Evolutionary conservation across 2,329 filamentous ascomycete species (phyloP).

Genomic region (Paecilomyces fulvus): DNA sequence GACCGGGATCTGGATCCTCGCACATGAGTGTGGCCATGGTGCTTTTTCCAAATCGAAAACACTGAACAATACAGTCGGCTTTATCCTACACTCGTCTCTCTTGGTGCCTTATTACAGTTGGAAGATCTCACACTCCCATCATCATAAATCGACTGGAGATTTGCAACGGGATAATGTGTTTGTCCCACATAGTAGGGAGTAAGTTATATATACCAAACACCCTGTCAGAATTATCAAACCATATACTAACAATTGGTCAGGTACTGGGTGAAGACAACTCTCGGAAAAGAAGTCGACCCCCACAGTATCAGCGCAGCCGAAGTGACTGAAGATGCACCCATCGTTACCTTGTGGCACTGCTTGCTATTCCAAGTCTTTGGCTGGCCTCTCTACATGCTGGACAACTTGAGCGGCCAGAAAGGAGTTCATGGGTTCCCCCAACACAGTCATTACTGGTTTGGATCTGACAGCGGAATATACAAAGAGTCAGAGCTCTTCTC

Average conservation of each 20-base stretch:
- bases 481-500: constrained; percentile 47
- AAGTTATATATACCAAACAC: not conserved
- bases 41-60: constrained; percentile 46
- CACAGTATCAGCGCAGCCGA: constrained; percentile 40
- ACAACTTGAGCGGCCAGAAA: constrained; percentile 41
- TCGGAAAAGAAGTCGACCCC: constrained; percentile 32
- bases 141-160: constrained; percentile 60
- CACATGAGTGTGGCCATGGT: constrained; percentile 62
- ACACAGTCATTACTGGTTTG: constrained; percentile 44
- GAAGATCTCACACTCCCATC: constrained; percentile 61
- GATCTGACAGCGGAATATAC: constrained; percentile 54
- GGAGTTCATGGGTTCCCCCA: constrained; percentile 10
- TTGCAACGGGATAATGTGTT: constrained; percentile 60
- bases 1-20: constrained; percentile 60
- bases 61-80: constrained; percentile 55
- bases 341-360: constrained; percentile 45
- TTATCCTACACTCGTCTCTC: constrained; percentile 54
- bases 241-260: not conserved
- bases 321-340: constrained; percentile 51
- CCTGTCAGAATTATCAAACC: not conserved
- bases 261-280: constrained; percentile 2
- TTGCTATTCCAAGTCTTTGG: constrained; percentile 55
- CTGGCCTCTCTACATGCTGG: constrained; percentile 55
- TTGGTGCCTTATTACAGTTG: constrained; percentile 64
- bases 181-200: constrained; percentile 25